Evolutionary conservation across 208 protist species (phyloP).

Genomic region (Leishmania arabica): DNA sequence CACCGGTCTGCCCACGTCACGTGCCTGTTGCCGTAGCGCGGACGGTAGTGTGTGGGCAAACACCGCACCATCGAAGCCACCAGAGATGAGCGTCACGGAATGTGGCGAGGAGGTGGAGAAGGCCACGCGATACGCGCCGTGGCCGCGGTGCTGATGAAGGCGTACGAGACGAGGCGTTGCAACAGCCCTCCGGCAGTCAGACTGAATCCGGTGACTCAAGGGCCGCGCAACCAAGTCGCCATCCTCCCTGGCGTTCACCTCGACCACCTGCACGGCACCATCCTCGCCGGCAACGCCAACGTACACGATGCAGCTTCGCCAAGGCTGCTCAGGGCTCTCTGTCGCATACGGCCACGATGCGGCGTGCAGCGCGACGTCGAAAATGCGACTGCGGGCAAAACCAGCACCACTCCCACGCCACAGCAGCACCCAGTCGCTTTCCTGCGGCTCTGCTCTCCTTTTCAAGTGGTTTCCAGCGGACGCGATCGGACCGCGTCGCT

Average conservation of each 20-base stretch:
- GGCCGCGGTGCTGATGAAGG: slow-evolving; percentile 55
- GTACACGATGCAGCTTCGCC: not conserved
- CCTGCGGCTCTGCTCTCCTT: not conserved
- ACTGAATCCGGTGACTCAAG: not conserved
- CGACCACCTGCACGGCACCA: slow-evolving; percentile 47
- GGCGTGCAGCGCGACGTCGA: slow-evolving; percentile 52
- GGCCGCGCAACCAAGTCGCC: not conserved
- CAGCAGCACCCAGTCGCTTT: slow-evolving; percentile 34
- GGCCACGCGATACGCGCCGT: slow-evolving; percentile 60
- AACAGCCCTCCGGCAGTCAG: not conserved
- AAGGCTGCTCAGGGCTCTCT: not conserved
- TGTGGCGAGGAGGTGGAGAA: slow-evolving; percentile 9
- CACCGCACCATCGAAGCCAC: slow-evolving; percentile 61
- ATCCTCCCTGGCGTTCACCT: slow-evolving; percentile 6
- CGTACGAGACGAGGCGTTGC: slow-evolving; percentile 17
- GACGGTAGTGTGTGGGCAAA: slow-evolving; percentile 16
- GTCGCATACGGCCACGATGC: not conserved
- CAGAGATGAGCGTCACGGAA: slow-evolving; percentile 33
- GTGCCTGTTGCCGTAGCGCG: not conserved
- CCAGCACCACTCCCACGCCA: slow-evolving; percentile 40
- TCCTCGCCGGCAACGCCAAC: slow-evolving; percentile 63
- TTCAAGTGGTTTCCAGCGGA: not conserved
- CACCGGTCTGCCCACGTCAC: not conserved
- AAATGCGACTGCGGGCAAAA: slow-evolving; percentile 64
- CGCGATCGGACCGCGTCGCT: not conserved